Base-by-base conservation (phyloP, 768 basidiomycete species). In the Boletellus ananas region DNA sequence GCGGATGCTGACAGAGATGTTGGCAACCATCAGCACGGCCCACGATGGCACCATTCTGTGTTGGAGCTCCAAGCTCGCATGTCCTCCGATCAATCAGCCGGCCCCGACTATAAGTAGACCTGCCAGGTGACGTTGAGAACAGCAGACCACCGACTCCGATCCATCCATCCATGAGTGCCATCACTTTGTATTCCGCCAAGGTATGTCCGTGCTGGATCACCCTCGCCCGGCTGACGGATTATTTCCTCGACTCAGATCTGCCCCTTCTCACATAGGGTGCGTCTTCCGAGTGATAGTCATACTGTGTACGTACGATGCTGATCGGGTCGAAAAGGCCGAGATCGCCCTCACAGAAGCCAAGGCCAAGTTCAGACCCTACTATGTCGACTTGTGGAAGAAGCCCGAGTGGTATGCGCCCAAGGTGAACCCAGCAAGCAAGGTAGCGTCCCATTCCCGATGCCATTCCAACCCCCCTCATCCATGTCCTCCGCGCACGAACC, bases 381-480 rank as follows among this genome's bases (percentile, higher is more conserved):
- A 84, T 52, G 77, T 87, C 42, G 80, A 85, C 55, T 65, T 87
- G 12, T 44, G 49, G 56, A 81, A 82, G 70, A 87, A 87, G 67
- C 84, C 84, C 1, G 79, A 76, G 43, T 85, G 84, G 84, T 85
- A 84, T 58, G 78, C 78, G 0, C 74, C 77, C 0, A 74, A 80
- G 52, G 76, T 87, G 36, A 87, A 86, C 66, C 79, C 79, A 2
- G 83, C 77, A 0, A 78, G 78, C 68, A 86, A 85, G 76, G 84
- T 81, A 57, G 16, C 16, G 12, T 7, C 29, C 33, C 27, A 2
- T 17, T 11, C 11, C 3, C 10, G 6, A 20, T 20, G 7, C 8
- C 10, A 31, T 23, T 8, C 13, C 10, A 11, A 13, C 20, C 3
- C 12, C 34, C 3, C 21, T 35, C n/a, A 34, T 14, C 3, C 34